Evolutionary conservation across 2,329 filamentous ascomycete species (phyloP).

Genomic region (Leptographium galeiforme): DNA sequence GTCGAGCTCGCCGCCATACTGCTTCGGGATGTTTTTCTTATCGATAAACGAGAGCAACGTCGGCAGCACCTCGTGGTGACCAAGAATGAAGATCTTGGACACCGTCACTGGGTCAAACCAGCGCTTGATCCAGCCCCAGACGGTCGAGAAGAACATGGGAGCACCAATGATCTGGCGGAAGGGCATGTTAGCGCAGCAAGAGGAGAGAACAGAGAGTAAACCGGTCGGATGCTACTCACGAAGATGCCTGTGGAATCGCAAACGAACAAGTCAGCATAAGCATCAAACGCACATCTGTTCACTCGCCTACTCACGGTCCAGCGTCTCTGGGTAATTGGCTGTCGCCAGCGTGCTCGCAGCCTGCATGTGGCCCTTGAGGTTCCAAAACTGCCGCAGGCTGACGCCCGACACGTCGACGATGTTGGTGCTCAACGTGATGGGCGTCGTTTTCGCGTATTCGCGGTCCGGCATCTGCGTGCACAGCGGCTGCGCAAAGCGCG

Average conservation of each 20-base stretch:
- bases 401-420: conserved; percentile 88
- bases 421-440: conserved; percentile 84
- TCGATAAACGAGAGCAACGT: conserved; percentile 77
- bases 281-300: not conserved
- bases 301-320: conserved; percentile 56
- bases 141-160: conserved; percentile 79
- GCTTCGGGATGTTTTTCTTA: conserved; percentile 67
- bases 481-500: conserved; percentile 72
- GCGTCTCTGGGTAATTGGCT: conserved; percentile 86
- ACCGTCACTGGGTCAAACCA: conserved; percentile 93
- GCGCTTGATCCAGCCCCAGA: conserved; percentile 89
- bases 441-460: conserved; percentile 55
- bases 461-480: conserved; percentile 64
- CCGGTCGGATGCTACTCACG: not conserved
- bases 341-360: conserved; percentile 78
- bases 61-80: conserved; percentile 55
- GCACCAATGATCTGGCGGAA: conserved; percentile 62
- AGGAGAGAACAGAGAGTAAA: not conserved
- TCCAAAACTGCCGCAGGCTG: conserved; percentile 90
- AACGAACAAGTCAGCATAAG: not conserved
- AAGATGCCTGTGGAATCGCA: conserved; percentile 3
- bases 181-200: not conserved
- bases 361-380: conserved; percentile 87
- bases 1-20: conserved; percentile 78
- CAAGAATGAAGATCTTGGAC: conserved; percentile 90